Evolutionary conservation across 1,284 basidiomycete species (phyloP), one percentile per base, ranked within the genome.

Genomic region (Baeospora myosura): DNA sequence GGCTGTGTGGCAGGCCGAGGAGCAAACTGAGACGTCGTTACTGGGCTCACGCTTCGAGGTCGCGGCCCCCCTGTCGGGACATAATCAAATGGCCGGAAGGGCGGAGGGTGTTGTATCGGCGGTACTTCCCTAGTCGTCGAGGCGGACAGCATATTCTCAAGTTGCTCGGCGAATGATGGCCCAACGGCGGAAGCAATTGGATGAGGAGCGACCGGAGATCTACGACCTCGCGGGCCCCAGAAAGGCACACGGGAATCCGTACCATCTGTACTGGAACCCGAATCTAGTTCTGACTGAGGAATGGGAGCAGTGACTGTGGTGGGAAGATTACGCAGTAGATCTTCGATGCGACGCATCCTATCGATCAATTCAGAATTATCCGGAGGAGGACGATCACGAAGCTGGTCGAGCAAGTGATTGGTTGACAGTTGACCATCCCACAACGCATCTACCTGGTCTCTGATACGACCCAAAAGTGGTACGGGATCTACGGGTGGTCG

Each of bases 341-440:
- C 62, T 42, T 73, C 71, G 24, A 74, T 68, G 3, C 65, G 56
- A 18, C 47, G 44, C 30, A 74, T 48, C 14, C 69, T 63, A 38
- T 66, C 60, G 11, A 55, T 44, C 25, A 72, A 46, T 34, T 67
- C 69, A 2, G 56, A 38, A 38, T 68, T 63, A 31, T 63, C 60
- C 16, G 51, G 49, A 11, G 58, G 55, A 17, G 34, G 37, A n/a
- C 57, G 55, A 20, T 55, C 58, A 17, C 59, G 60, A 35, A 72
- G 55, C 8, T 57, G 54, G 45, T 68, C 60, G 7, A 87, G 62
- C 34, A 76, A 62, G 26, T 71, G 65, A 41, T 78, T 78, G 4
- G 79, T 72, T 0, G 70, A 63, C 0, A 60, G 52, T 55, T 87
- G 84, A 2, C 72, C 74, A 38, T 82, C 69, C 61, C 70, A 67